Evolutionary conservation across 768 basidiomycete species (phyloP), one percentile per base, ranked within the genome.

Genomic region (Ephemerocybe angulata): DNA sequence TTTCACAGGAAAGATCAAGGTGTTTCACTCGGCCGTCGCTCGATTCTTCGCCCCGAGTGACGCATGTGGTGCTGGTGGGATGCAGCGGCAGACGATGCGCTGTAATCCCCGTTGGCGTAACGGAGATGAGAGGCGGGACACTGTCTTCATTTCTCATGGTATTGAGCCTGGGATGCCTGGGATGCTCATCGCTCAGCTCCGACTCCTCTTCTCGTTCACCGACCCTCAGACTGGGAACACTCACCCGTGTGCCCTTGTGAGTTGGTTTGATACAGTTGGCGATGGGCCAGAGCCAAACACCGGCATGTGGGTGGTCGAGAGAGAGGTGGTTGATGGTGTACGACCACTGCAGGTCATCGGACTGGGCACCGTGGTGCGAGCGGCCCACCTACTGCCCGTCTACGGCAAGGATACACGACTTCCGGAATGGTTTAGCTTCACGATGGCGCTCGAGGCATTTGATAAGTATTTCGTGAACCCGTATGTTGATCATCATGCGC

Each of bases 271-370:
- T 3, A 44, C 35, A 4, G 55, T 47, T 1, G 35, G 43, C 6
- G 53, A 65, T 17, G 28, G 42, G 6, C 60, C 49, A 3, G 70
- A 71, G 54, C 29, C 33, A 0, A 60, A 62, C 17, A 72, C 70
- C 2, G 68, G 72, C 1, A 69, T 73, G 70, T 71, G 69, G 70
- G 56, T 59, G 0, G 66, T 73, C 0, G 52, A 63, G 41, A 59
- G 56, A 1, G 66, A 71, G 24, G 50, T 43, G 11, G 35, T 37
- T 4, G 24, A 30, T 31, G 24, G 6, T 0, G 10, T 42, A 2
- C 57, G 28, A 21, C 59, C 63, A 19, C 35, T 65, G 3, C 60
- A 62, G n/a, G 65, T 70, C 17, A 64, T 70, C 1, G 48, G 43
- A 10, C 29, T 51, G 30, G 31, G 15, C n/a, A 44, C 43, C n/a